phyloP scores from a whole-genome alignment of 176 grass and related monocot genomes.

The Cenchrus purpureus region DNA sequence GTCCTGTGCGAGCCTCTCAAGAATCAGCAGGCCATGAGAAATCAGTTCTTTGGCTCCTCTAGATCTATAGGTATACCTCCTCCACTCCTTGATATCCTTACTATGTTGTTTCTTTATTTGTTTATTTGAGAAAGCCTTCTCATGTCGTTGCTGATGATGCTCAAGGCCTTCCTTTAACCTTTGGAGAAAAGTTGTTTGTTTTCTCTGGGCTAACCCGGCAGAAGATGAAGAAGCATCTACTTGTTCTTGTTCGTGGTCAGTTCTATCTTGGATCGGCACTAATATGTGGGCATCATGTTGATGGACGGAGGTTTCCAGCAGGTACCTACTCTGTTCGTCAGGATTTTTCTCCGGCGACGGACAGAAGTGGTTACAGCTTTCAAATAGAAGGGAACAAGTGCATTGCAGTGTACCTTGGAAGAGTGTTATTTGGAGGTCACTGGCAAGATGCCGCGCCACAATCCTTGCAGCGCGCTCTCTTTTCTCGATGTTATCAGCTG shows the following conservation, averaged over 20 bases:
- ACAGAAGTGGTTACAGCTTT: neutral
- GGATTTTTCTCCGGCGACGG: neutral
- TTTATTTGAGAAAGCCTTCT: no score
- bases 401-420: neutral
- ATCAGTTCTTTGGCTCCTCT: neutral
- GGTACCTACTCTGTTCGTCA: no score
- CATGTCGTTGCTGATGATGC: no score
- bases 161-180: no score
- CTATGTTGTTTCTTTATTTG: no score
- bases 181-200: no score
- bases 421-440: neutral
- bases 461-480: slow-evolving; percentile 4
- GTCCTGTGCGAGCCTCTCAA: neutral
- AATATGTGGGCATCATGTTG: no score
- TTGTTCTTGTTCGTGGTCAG: neutral
- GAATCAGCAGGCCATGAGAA: neutral
- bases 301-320: no score
- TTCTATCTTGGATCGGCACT: no score
- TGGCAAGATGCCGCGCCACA: neutral
- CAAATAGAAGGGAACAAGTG: neutral
- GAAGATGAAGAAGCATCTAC: no score
- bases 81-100: no score
- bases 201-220: no score
- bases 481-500: neutral
- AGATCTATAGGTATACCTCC: neutral